phyloP scores from a whole-genome alignment of 2,329 filamentous ascomycete genomes.

The Apiospora hydei region DNA sequence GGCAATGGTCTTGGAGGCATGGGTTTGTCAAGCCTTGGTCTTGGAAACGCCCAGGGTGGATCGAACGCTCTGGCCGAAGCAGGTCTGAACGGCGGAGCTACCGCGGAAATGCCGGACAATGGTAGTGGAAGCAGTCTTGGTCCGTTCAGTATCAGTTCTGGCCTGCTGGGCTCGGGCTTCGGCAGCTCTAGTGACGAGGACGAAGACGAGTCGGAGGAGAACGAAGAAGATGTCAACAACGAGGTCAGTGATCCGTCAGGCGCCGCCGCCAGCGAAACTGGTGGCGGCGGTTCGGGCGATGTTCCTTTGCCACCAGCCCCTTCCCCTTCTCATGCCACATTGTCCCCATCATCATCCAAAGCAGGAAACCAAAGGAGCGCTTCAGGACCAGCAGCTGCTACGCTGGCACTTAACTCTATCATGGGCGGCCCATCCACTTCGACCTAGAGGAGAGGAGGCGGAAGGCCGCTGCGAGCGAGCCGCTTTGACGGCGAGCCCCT shows the following conservation, averaged over 20 bases:
- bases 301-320: constrained; percentile 14
- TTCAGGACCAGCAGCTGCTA: constrained; percentile 19
- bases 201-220: constrained; percentile 90
- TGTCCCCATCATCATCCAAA: not conserved
- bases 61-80: constrained; percentile 81
- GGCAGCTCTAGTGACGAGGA: constrained; percentile 96
- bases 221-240: constrained; percentile 75
- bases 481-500: not conserved
- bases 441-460: constrained; percentile 11
- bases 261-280: constrained; percentile 7
- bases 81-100: constrained; percentile 73
- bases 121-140: constrained; percentile 71
- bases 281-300: not conserved
- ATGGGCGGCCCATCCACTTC: constrained; percentile 21
- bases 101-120: constrained; percentile 71
- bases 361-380: not conserved
- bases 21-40: constrained; percentile 56
- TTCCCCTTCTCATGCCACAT: constrained; percentile 21
- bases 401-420: constrained; percentile 21
- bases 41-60: constrained; percentile 48
- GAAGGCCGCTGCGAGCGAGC: not conserved
- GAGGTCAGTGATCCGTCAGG: constrained; percentile 63
- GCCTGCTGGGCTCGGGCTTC: constrained; percentile 82
- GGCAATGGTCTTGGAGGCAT: constrained; percentile 56
- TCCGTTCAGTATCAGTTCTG: constrained; percentile 75